Base-by-base conservation (phyloP, 495 filamentous ascomycete species). In the Trichoderma orchidacearum region DNA sequence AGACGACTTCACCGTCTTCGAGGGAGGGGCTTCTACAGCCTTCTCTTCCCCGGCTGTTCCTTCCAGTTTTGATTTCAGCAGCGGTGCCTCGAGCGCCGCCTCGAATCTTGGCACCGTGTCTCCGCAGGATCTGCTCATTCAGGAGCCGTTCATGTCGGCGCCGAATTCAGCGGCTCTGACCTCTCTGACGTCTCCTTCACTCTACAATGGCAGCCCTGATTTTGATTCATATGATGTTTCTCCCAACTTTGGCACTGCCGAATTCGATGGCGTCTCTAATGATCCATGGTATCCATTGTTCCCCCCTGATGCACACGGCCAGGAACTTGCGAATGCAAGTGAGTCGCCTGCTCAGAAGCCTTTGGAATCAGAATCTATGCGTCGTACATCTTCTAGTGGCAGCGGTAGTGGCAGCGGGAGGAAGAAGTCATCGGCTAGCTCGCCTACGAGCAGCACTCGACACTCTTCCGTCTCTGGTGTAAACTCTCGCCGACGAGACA, bases 151-250 rank as follows among this genome's bases (percentile, higher is more conserved):
- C 63, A 72, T 76, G 63, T 93, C 90, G 55, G 83, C 89, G 29
- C 89, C 90, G 35, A 87, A 89, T 55, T 95, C 91, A 0, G 75
- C 85, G 36, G 82, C 89, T 13, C 86, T 90, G 65, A 94, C 90
- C 6, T 84, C 90, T 58, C 62, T 96, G 62, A 93, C 90, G 55
- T 94, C 91, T 54, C 91, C 87, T 30, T 84, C 81, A 18, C 76
- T 86, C 23, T 81, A 85, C 35, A 83, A 82, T 68, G 87, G 85
- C 57, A 91, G 87, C 32, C 89, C 89, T 18, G 81, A 75, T 32
- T 68, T 77, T 61, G 81, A 86, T 59, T 80, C 78, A 64, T 88
- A 82, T 58, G 83, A 93, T 57, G 80, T 85, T 1, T 95, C 91
- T 53, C 91, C 91, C 18, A 74, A 84, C 28, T 81, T 82, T 62